Base-by-base conservation (phyloP, 2,329 filamentous ascomycete species). In the Microdochium paspali region DNA sequence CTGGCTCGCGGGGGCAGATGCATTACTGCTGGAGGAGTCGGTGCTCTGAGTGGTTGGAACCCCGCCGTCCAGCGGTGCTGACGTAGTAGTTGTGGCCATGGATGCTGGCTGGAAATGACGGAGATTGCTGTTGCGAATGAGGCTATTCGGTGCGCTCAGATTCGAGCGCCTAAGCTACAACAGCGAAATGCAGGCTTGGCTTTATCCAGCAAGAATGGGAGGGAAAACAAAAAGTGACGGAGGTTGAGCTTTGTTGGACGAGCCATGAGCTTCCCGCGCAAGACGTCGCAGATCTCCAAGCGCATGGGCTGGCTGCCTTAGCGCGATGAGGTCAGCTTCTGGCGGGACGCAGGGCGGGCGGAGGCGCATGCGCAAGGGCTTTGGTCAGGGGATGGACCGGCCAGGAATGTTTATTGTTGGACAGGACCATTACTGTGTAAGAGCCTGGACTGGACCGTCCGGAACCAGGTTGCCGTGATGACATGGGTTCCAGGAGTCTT, bases 1-100 rank as follows among this genome's bases (percentile, higher is more conserved):
- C 51, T 77, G 73, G 39, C 68, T 71, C 3, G 68, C 61, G 44
- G 70, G 64, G 48, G 66, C 50, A 49, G 43, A 44, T 12, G 47
- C 24, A 9, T 21, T 13, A 9, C n/a, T 24, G 23, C 4, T 10
- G 9, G 42, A 24, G 6, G 42, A 13, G 23, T 13, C 20, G 42
- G 12, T 26, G 35, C 18, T 18, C 15, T 5, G 7, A 7, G 26
- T 28, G 7, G 26, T 40, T 5, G 35, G 35, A 6, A 18, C 35
- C 35, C 35, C 35, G 35, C 35, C 35, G 18, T 35, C 18, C 10
- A 18, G 31, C 35, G 18, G 35, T 12, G 35, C 35, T 20, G 35
- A 21, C 18, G 35, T 40, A 21, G 35, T 21, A 18, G 35, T 40
- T 7, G 35, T 40, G 18, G 35, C 35, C 35, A 40, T 40, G 20